A percentile compares a stretch with the other conserved stretches of the same genome.
phyloP scores from a whole-genome alignment of 2,329 filamentous ascomycete species.

The Neofusicoccum parvum region DNA sequence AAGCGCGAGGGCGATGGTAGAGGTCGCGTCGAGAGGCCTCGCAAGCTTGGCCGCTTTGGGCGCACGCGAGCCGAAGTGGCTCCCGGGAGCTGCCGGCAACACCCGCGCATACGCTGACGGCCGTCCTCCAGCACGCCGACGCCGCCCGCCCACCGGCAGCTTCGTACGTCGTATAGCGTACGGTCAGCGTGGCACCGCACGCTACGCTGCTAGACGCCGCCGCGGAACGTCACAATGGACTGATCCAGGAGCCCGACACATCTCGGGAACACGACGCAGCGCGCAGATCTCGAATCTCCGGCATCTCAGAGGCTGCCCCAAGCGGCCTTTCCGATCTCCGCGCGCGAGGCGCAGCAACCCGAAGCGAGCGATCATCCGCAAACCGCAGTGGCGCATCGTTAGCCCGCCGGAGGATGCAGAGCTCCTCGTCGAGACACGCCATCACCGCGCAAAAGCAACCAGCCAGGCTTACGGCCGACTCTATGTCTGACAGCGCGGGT shows the following conservation, averaged over 20 bases:
- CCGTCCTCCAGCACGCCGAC: no score
- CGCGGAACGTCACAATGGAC: neutral
- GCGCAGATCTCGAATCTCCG: conserved; percentile 1
- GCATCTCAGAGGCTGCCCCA: neutral
- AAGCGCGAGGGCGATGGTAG: neutral
- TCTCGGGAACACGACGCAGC: neutral
- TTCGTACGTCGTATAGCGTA: no score
- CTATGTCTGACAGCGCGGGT: neutral
- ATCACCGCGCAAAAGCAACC: neutral
- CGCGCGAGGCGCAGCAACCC: neutral
- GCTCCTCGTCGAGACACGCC: neutral
- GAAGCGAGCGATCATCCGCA: conserved; percentile 14
- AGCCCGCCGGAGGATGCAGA: neutral
- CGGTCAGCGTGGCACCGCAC: neutral
- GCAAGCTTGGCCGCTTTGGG: neutral
- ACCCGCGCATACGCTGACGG: neutral
- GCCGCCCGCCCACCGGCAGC: no score
- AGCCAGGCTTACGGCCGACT: conserved; percentile 2
- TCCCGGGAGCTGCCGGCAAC: neutral
- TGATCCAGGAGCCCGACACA: neutral
- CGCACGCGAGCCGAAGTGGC: neutral
- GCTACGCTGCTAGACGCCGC: neutral
- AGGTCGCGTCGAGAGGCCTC: neutral
- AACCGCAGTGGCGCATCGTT: conserved; percentile 3
- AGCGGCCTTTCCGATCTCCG: conserved; percentile 2